Evolutionary conservation across 1,284 basidiomycete genomes (phyloP), one percentile per base, ranked within the genome.

Genomic region (Cutaneotrichosporon dermatis): DNA sequence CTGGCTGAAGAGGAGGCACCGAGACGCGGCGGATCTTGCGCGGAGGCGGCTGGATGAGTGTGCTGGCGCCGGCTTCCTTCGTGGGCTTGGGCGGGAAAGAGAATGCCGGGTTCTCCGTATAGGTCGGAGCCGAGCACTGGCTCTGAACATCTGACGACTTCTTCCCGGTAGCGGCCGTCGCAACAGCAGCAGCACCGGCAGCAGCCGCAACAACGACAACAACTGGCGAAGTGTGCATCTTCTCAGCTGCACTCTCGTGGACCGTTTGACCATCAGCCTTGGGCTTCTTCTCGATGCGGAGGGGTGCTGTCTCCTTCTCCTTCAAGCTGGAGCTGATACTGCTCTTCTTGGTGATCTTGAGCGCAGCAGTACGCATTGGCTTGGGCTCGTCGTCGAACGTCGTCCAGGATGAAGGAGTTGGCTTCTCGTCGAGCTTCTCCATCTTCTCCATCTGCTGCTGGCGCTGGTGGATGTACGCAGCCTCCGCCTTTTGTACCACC

Each of bases 271-370:
- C 4, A 36, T 4, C 46, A 11, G 46, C 6, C 34, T 25, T 25
- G 25, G 25, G n/a, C 37, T 51, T 37, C 50, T 51, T 51, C n/a
- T 40, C 36, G 10, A 51, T 25, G 10, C 50, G 50, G 8, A 51
- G 39, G 2, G 50, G 50, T 15, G 50, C 50, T 3, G 50, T 40
- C 36, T 39, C 50, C 50, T 51, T 51, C 36, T 48, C 45, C 45
- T 34, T 48, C 33, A 7, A 35, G 33, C 33, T 33, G 12, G 13
- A 33, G 33, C 46, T 49, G 33, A 49, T 25, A 12, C 46, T 49
- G 46, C 12, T n/a, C 46, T 49, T 49, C 46, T 49, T 49, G 33
- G 46, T 49, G 46, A 49, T 49, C 46, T 49, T 49, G 33, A 49
- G 46, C 2, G 46, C 33, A 33, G 10, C 25, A 13, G 46, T 49